These are phyloP conservation scores for Nemania sp. DNA, from an alignment of 2,329 filamentous ascomycete genomes.

Conservation along the genomic window DNA sequence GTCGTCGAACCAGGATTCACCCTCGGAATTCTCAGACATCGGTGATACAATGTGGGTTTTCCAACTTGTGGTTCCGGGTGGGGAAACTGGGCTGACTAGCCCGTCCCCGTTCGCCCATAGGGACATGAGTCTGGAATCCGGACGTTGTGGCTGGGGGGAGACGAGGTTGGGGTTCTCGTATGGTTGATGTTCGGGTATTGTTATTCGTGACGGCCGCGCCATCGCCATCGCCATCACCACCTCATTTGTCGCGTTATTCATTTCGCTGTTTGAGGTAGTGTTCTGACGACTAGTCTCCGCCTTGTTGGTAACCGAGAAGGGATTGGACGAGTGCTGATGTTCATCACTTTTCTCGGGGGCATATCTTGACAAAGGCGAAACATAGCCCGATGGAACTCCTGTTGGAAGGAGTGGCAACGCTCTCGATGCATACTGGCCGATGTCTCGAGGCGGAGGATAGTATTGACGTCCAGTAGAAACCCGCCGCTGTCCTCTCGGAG, in stretches of 20 bases:
- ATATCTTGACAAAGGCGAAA: conserved; percentile 27
- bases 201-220: conserved; percentile 22
- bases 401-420: conserved; percentile 27
- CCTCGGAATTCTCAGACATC: conserved; percentile 26
- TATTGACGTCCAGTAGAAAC: background rate
- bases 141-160: conserved; percentile 31
- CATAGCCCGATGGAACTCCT: conserved; percentile 13
- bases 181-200: conserved; percentile 5
- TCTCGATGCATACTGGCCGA: conserved; percentile 18
- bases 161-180: conserved; percentile 24
- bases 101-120: conserved; percentile 23
- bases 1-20: conserved; percentile 21
- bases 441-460: conserved; percentile 23
- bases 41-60: conserved; percentile 35
- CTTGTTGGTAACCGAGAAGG: background rate
- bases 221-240: conserved; percentile 16
- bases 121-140: conserved; percentile 27
- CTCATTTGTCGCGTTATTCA: conserved; percentile 12
- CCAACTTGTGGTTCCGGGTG: conserved; percentile 24
- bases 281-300: background rate
- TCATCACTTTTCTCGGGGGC: conserved; percentile 18
- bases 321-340: conserved; percentile 1
- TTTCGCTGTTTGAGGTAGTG: conserved; percentile 9
- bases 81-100: conserved; percentile 34
- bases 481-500: conserved; percentile 6